Conservation (phyloP, 179 eudicot genomes). For the Beta lomatogona region DNA sequence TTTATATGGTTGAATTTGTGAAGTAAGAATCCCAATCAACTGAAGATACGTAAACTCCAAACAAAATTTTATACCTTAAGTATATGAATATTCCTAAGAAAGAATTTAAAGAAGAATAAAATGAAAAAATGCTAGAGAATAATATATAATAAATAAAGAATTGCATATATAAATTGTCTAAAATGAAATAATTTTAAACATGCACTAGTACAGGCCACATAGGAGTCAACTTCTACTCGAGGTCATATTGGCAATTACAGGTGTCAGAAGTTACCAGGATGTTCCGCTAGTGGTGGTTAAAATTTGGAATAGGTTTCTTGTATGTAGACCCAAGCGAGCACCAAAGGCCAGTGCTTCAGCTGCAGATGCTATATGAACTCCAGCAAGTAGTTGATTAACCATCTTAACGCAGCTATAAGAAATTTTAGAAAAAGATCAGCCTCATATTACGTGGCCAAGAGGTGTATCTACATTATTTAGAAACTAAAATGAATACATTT, state of each 20-base stretch:
- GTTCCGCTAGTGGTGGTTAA: constrained; percentile 73
- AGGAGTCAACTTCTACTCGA: neutral
- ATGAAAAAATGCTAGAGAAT: too few relatives aligned
- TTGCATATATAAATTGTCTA: too few relatives aligned
- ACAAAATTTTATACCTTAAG: too few relatives aligned
- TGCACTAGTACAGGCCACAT: neutral
- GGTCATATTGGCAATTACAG: neutral
- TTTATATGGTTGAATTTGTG: neutral
- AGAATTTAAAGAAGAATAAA: too few relatives aligned
- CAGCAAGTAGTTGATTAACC: constrained; percentile 99
- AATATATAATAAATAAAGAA: too few relatives aligned
- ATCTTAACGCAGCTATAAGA: constrained; percentile 85
- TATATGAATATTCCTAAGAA: too few relatives aligned
- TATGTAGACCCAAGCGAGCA: constrained; percentile 83
- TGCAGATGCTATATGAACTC: constrained; percentile 99
- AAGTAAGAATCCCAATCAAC: neutral
- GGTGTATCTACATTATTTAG: too few relatives aligned
- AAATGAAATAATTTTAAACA: neutral
- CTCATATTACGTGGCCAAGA: neutral
- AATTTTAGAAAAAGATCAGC: constrained; percentile 4
- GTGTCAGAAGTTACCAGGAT: constrained; percentile 67
- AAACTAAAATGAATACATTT: neutral
- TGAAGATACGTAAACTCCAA: neutral
- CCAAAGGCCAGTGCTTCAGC: constrained; percentile 99
- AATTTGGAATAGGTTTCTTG: constrained; percentile 68